phyloP scores from a whole-genome alignment of 129 eudicot species.

The Artemisia argyi region DNA sequence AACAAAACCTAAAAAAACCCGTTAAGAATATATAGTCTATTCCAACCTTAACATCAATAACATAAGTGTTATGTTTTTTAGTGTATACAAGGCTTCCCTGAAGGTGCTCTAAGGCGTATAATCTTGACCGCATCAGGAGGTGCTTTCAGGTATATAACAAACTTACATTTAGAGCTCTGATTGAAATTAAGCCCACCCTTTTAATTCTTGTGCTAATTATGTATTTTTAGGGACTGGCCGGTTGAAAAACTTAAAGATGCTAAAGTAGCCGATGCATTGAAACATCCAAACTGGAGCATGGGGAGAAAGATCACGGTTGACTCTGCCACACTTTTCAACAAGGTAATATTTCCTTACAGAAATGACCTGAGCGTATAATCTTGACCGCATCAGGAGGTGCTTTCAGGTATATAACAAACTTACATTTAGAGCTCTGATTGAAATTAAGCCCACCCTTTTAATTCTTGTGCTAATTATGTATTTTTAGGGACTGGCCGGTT shows the following conservation, averaged over 20 bases:
- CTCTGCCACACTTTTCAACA: constrained; percentile 95
- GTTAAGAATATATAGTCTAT: neutral
- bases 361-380: too few species aligned
- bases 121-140: constrained; percentile 98
- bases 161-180: neutral
- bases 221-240: constrained; percentile 85
- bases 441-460: too few species aligned
- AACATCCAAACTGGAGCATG: constrained; percentile 99
- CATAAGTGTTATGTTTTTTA: constrained; percentile 39
- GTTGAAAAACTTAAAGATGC: constrained; percentile 91
- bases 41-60: neutral
- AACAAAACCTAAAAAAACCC: neutral
- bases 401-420: too few species aligned
- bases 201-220: neutral
- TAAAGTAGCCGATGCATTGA: constrained; percentile 97
- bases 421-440: too few species aligned
- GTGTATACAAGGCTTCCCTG: constrained; percentile 99
- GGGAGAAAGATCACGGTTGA: constrained; percentile 97
- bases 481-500: too few species aligned
- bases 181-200: neutral
- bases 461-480: too few species aligned
- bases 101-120: constrained; percentile 89
- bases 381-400: too few species aligned
- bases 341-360: constrained; percentile 41
- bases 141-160: constrained; percentile 77